Evolutionary conservation across 805 yeast genomes (phyloP).

Genomic region (Wickerhamiella qilinensis): DNA sequence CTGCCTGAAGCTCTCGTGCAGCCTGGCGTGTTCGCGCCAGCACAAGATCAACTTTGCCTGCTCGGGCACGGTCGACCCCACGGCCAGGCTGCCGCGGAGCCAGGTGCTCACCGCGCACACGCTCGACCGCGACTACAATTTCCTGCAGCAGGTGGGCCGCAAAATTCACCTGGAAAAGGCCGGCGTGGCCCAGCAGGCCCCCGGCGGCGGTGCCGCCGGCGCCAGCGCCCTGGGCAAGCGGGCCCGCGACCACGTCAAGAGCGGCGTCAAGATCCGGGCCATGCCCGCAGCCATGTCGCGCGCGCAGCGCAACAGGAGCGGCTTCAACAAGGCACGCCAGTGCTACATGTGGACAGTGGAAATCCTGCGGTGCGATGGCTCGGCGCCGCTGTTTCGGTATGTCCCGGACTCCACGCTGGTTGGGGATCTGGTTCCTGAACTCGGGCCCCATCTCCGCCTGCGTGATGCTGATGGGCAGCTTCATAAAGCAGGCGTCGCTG

Average conservation of each 20-base stretch:
- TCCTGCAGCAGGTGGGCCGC: slow-evolving; percentile 44
- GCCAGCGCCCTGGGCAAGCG: slow-evolving; percentile 24
- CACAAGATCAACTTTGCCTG: slow-evolving; percentile 55
- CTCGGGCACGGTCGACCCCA: slow-evolving; percentile 46
- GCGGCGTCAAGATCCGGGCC: slow-evolving; percentile 50
- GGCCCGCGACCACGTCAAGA: slow-evolving; percentile 31
- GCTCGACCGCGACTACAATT: slow-evolving; percentile 74
- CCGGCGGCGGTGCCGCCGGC: too few relatives aligned
- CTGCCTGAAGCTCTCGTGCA: slow-evolving; percentile 53
- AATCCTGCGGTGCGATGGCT: slow-evolving; percentile 23
- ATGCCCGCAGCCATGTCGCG: slow-evolving; percentile 67
- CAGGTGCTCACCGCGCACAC: slow-evolving; percentile 28
- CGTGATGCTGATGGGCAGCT: slow-evolving; percentile 11
- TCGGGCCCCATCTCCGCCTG: slow-evolving; percentile 8
- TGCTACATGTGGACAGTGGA: slow-evolving; percentile 69
- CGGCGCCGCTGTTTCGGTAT: slow-evolving; percentile 8
- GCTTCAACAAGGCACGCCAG: slow-evolving; percentile 47
- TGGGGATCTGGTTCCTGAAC: neutral
- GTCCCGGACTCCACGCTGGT: slow-evolving; percentile 11
- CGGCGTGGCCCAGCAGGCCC: slow-evolving; percentile 26
- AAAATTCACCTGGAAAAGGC: slow-evolving; percentile 39
- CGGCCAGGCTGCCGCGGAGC: slow-evolving; percentile 36
- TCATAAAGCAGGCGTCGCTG: slow-evolving; percentile 8
- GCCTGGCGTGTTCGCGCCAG: slow-evolving; percentile 47
- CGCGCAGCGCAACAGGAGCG: slow-evolving; percentile 43